Evolutionary conservation across 2,329 filamentous ascomycete genomes (phyloP), one percentile per base, ranked within the genome.

Genomic region (Colletotrichum eleusines): DNA sequence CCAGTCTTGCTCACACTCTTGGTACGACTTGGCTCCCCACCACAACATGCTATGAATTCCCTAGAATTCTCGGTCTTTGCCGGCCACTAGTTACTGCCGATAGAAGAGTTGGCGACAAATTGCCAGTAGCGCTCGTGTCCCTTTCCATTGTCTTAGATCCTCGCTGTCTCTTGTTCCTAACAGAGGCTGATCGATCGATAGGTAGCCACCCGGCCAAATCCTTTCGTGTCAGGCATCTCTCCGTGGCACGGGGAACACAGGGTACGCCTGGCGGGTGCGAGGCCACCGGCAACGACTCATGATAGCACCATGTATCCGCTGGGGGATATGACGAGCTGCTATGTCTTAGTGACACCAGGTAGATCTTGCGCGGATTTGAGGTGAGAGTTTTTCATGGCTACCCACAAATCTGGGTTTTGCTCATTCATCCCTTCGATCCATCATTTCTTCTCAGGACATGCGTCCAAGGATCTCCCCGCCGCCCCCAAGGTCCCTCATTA

Each of bases 261-360:
- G n/a, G 35, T 59, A 35, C 35, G 44, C 53, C 44, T 38, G 28
- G 42, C 44, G 42, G 35, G 51, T 50, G 38, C 23, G 40, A 53
- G 26, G 28, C 33, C 53, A 40, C 46, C 44, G 44, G 58, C n/a
- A 38, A 23, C 57, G 35, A 35, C 35, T 16, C 46, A 44, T 16
- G 33, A 59, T 63, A 16, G 23, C 54, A 51, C 35, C 35, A 44
- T 33, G 48, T 50, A 31, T 40, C 28, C 38, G 46, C 46, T 53
- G 42, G 20, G 50, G 50, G 28, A 44, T 57, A 23, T 18, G 35
- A n/a, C n/a, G 53, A 35, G 64, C 64, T 63, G 65, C 35, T 28
- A 65, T 71, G 69, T 71, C 65, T 71, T 33, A 60, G 64, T 63
- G 51, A 63, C 38, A 53, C 65, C 46, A 59, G 28, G 59, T 31